Conservation (phyloP, 2,329 filamentous ascomycete genomes). For the Aspergillus ustus region DNA sequence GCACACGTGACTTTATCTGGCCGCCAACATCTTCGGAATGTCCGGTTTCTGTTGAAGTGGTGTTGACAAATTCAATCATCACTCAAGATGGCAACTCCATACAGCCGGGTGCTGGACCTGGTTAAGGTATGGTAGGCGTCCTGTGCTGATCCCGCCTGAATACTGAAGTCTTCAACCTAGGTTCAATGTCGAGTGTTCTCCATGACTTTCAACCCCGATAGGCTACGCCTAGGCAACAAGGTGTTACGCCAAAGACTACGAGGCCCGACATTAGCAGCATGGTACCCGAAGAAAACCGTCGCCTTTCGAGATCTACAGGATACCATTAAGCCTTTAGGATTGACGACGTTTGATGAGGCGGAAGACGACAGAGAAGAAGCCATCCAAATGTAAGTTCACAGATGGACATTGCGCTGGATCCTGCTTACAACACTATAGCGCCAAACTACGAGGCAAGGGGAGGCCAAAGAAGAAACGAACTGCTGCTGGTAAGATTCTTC, state of each 20-base stretch:
- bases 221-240: slow-evolving; percentile 84
- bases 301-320: slow-evolving; percentile 75
- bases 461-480: slow-evolving; percentile 87
- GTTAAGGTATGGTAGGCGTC: slow-evolving; percentile 63
- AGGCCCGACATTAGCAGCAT: slow-evolving; percentile 80
- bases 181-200: slow-evolving; percentile 90
- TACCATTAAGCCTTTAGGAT: slow-evolving; percentile 65
- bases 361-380: slow-evolving; percentile 79
- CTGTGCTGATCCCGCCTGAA: not conserved
- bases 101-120: slow-evolving; percentile 65
- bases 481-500: slow-evolving; percentile 41
- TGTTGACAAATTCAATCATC: not conserved
- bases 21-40: not conserved
- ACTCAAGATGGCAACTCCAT: slow-evolving; percentile 55
- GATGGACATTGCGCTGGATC: not conserved
- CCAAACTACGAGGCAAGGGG: slow-evolving; percentile 82
- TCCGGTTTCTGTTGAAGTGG: not conserved
- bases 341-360: slow-evolving; percentile 72
- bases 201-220: slow-evolving; percentile 85
- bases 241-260: slow-evolving; percentile 84
- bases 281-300: slow-evolving; percentile 80
- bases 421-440: slow-evolving; percentile 48
- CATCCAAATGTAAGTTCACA: slow-evolving; percentile 59
- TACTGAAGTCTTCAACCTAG: slow-evolving; percentile 52
- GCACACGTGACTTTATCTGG: not conserved